Conservation (phyloP, 1,139 yeast genomes). For the Candida sojae region DNA sequence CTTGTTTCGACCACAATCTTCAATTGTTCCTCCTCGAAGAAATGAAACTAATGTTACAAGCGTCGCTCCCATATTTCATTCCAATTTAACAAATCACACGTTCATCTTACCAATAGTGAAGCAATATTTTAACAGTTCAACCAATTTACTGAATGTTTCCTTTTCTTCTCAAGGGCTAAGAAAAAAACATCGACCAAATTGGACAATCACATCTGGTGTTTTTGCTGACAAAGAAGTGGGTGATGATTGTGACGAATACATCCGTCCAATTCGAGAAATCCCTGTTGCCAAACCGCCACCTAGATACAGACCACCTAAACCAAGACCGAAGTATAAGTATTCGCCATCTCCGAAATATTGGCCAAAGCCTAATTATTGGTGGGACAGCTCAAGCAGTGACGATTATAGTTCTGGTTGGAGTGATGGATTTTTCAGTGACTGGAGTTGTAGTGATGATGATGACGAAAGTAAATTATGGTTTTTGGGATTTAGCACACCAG, state of each 20-base stretch:
- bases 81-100: background rate
- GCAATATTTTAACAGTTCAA: background rate
- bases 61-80: background rate
- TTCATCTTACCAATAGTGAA: background rate
- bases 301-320: background rate
- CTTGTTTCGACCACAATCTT: conserved; percentile 1
- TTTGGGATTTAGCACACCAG: conserved; percentile 3
- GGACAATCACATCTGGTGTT: conserved; percentile 12
- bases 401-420: background rate
- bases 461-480: conserved; percentile 10
- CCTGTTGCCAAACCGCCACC: conserved; percentile 4
- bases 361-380: conserved; percentile 2
- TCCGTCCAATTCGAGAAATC: background rate
- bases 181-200: conserved; percentile 7
- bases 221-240: conserved; percentile 11
- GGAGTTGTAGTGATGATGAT: conserved; percentile 3
- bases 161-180: background rate
- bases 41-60: background rate
- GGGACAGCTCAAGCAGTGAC: conserved; percentile 3
- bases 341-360: background rate
- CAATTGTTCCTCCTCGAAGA: background rate
- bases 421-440: background rate
- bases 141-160: background rate
- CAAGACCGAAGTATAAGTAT: background rate
- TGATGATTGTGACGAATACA: conserved; percentile 1